Evolutionary conservation across 345 rosid genomes (phyloP).

Genomic region (Pistacia atlantica): DNA sequence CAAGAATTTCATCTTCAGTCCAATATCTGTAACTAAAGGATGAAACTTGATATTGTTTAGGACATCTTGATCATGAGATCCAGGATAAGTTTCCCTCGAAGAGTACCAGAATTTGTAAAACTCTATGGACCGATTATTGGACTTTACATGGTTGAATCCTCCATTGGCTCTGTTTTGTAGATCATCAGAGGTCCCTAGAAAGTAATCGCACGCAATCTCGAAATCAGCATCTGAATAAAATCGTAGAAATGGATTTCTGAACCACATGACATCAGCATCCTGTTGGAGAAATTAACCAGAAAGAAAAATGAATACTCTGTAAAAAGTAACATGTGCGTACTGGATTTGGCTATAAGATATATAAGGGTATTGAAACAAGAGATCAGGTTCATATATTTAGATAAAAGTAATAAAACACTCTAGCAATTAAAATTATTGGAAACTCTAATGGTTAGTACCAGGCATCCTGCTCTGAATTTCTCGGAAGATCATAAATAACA

Average conservation of each 20-base stretch:
- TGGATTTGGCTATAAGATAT: background rate
- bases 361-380: background rate
- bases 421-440: background rate
- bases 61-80: constrained; percentile 78
- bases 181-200: constrained; percentile 52
- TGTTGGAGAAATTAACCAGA: constrained; percentile 29
- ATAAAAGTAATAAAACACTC: background rate
- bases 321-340: background rate
- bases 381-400: background rate
- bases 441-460: background rate
- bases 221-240: constrained; percentile 70
- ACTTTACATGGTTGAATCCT: constrained; percentile 66
- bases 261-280: constrained; percentile 98
- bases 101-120: constrained; percentile 87
- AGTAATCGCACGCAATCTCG: constrained; percentile 87
- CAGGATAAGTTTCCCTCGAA: constrained; percentile 54
- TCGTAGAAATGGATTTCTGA: constrained; percentile 75
- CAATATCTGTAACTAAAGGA: constrained; percentile 46
- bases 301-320: constrained; percentile 21
- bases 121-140: constrained; percentile 70
- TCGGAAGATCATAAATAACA: background rate
- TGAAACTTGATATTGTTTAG: constrained; percentile 65
- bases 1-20: constrained; percentile 69
- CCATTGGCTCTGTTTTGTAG: constrained; percentile 67
- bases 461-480: background rate